These are phyloP conservation scores for Pseudohyphozyma bogoriensis DNA, from an alignment of 768 basidiomycete genomes.

Conservation along the genomic window DNA sequence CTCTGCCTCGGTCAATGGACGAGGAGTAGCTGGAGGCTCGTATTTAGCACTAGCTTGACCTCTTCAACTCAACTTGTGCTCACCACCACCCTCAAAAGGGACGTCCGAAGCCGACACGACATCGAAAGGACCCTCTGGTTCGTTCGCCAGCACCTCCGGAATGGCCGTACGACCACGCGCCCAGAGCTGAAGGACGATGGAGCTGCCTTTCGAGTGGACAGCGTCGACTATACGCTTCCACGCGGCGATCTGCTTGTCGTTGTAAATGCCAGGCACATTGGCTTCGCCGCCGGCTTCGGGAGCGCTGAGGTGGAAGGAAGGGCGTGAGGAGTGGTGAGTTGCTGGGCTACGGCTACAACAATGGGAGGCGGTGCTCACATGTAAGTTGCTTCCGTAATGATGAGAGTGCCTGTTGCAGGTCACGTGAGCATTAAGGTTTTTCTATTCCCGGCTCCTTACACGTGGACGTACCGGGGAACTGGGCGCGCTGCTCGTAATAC, in stretches of 20 bases:
- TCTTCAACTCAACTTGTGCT: not conserved
- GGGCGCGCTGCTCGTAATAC: constrained; percentile 30
- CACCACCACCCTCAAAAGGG: constrained; percentile 21
- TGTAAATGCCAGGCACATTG: constrained; percentile 56
- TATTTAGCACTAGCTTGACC: too few relatives aligned
- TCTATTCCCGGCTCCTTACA: too few relatives aligned
- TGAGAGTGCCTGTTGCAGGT: too few relatives aligned
- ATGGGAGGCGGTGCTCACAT: too few relatives aligned
- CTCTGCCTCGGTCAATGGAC: constrained; percentile 36
- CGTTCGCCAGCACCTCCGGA: constrained; percentile 39
- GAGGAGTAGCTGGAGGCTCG: constrained; percentile 18
- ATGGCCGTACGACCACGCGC: constrained; percentile 44
- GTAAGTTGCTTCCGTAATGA: constrained; percentile 49
- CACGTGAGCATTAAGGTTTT: too few relatives aligned
- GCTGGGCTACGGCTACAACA: too few relatives aligned
- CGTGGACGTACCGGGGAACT: constrained; percentile 47
- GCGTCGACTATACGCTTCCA: constrained; percentile 54
- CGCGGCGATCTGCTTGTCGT: constrained; percentile 47
- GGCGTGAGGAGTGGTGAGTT: too few relatives aligned
- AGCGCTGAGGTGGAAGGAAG: too few relatives aligned
- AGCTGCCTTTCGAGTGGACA: constrained; percentile 50
- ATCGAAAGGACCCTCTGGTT: constrained; percentile 9
- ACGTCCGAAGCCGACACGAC: constrained; percentile 24
- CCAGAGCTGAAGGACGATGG: constrained; percentile 51
- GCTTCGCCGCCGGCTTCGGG: constrained; percentile 36